A percentile compares a stretch with the other conserved stretches of the same genome.
Evolutionary conservation across 805 yeast genomes (phyloP).

Genomic region (Pichia phayaonensis): DNA sequence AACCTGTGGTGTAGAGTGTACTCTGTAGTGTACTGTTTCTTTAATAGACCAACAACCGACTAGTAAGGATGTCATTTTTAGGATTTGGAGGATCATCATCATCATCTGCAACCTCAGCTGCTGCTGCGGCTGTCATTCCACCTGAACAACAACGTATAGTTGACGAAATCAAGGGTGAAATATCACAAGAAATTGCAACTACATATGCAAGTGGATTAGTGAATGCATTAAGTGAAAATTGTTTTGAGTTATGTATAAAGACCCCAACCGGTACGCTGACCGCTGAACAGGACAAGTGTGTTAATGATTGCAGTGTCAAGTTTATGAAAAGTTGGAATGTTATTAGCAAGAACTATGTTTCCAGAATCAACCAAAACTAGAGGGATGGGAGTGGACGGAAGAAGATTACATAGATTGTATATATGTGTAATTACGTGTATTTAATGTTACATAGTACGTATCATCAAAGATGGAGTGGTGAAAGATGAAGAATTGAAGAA

Average conservation of each 20-base stretch:
- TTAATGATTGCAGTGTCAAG: slow-evolving; percentile 72
- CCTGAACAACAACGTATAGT: slow-evolving; percentile 40
- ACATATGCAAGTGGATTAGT: slow-evolving; percentile 87
- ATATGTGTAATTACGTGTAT: background rate
- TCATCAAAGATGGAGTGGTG: too few relatives aligned
- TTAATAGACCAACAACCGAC: too few relatives aligned
- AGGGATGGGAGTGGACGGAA: background rate
- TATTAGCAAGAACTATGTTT: slow-evolving; percentile 67
- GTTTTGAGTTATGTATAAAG: slow-evolving; percentile 71
- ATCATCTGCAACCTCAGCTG: background rate
- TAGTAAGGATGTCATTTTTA: slow-evolving; percentile 29
- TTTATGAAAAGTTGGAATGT: slow-evolving; percentile 90
- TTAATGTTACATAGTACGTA: too few relatives aligned
- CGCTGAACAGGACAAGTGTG: slow-evolving; percentile 56
- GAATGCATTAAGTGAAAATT: slow-evolving; percentile 76
- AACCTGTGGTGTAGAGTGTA: too few relatives aligned
- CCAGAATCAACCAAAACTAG: slow-evolving; percentile 42
- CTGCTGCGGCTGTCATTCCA: slow-evolving; percentile 4
- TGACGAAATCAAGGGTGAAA: slow-evolving; percentile 58
- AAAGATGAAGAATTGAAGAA: too few relatives aligned
- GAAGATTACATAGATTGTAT: background rate
- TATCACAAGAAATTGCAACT: slow-evolving; percentile 79
- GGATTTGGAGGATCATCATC: slow-evolving; percentile 24
- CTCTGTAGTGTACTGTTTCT: too few relatives aligned
- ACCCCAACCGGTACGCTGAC: slow-evolving; percentile 46